Conservation (phyloP, 2,329 filamentous ascomycete genomes). For the Colletotrichum paranaense region DNA sequence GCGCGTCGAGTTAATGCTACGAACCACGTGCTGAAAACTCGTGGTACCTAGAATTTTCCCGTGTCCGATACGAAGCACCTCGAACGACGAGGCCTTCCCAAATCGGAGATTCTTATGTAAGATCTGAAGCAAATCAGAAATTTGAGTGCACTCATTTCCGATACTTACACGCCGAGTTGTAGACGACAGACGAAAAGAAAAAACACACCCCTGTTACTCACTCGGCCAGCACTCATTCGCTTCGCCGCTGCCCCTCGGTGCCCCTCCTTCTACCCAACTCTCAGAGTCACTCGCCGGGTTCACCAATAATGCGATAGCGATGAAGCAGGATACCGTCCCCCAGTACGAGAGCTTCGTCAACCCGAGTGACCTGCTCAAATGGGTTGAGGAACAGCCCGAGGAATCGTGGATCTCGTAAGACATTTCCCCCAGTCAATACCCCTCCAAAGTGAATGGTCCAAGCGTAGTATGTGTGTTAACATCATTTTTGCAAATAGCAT, state of each 20-base stretch:
- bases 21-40: conserved; percentile 16
- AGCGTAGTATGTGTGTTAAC: neutral
- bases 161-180: conserved; percentile 9
- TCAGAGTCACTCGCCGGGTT: conserved; percentile 21
- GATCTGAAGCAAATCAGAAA: neutral
- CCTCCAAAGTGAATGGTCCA: neutral
- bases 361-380: conserved; percentile 51
- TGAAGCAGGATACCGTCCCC: conserved; percentile 32
- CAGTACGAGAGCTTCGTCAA: conserved; percentile 44
- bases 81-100: neutral
- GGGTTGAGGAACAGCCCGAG: conserved; percentile 54
- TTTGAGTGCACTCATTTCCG: conserved; percentile 9
- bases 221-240: conserved; percentile 4
- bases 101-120: conserved; percentile 25
- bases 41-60: neutral
- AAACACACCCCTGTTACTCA: conserved; percentile 2
- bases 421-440: conserved; percentile 34
- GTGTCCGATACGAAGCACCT: neutral
- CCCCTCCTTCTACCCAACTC: conserved; percentile 21
- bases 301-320: conserved; percentile 30
- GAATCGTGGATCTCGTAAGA: conserved; percentile 50
- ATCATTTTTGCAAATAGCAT: conserved; percentile 35
- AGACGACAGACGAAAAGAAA: neutral
- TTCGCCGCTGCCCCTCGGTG: conserved; percentile 18
- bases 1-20: neutral